These are phyloP conservation scores for Tylopilus intermedius DNA, from an alignment of 768 basidiomycete species.

Conservation along the genomic window DNA sequence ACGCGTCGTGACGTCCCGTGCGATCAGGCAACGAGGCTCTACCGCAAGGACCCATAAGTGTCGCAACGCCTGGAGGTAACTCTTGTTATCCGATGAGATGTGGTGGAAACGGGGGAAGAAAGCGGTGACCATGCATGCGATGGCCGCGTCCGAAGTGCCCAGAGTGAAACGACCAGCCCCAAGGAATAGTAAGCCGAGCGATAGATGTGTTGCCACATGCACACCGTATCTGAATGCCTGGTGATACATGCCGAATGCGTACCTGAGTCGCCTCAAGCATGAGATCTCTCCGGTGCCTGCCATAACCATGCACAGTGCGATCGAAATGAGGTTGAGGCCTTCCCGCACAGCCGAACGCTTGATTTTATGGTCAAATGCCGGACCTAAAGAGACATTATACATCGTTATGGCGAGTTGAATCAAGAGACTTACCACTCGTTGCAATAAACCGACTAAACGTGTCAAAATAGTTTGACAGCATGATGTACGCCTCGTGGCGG, in stretches of 20 bases:
- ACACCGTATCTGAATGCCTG: slow-evolving; percentile 78
- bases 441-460: slow-evolving; percentile 68
- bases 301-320: slow-evolving; percentile 90
- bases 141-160: slow-evolving; percentile 86
- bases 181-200: slow-evolving; percentile 87
- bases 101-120: slow-evolving; percentile 89
- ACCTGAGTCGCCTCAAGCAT: slow-evolving; percentile 79
- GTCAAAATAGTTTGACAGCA: slow-evolving; percentile 80
- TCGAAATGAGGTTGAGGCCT: slow-evolving; percentile 80
- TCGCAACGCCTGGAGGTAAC: slow-evolving; percentile 86
- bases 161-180: slow-evolving; percentile 90
- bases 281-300: slow-evolving; percentile 95
- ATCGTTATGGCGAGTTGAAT: neutral
- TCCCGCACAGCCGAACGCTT: slow-evolving; percentile 83
- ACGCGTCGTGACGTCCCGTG: slow-evolving; percentile 85
- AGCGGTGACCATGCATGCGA: slow-evolving; percentile 83
- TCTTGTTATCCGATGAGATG: slow-evolving; percentile 78
- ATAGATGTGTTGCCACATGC: slow-evolving; percentile 86
- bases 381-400: slow-evolving; percentile 39
- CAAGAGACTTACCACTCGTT: slow-evolving; percentile 50
- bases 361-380: slow-evolving; percentile 83
- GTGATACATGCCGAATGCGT: slow-evolving; percentile 83
- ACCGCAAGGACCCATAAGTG: slow-evolving; percentile 96
- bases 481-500: slow-evolving; percentile 78
- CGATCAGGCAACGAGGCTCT: slow-evolving; percentile 88